Evolutionary conservation across 2,329 filamentous ascomycete genomes (phyloP), one percentile per base, ranked within the genome.

Genomic region (Cercospora zeina): DNA sequence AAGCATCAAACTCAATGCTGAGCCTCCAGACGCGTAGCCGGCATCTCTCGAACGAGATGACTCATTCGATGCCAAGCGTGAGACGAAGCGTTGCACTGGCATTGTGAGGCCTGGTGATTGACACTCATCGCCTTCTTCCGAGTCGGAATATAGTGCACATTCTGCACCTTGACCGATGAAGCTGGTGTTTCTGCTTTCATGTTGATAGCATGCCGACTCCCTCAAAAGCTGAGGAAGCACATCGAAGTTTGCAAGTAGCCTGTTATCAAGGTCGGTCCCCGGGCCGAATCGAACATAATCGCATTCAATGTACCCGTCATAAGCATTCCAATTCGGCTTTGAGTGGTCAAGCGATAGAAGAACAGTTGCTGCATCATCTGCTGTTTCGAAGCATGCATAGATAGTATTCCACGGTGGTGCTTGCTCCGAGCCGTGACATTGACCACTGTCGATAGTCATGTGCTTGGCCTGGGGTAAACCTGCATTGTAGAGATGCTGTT

Each of bases 221-320:
- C 11, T 34, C 11, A 55, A 13, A 11, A 61, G 54, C 4, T 56
- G 62, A 19, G 64, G 62, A 9, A 66, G 59, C 4, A 54, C 45
- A 8, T 62, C 59, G 37, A 66, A 62, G n/a, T 58, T 36, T 11
- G 58, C 27, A 19, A 57, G 33, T 14, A 58, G 13, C 1, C 39
- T 45, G 27, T 56, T 47, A 13, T 59, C 42, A n/a, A 65, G 24
- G 19, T 61, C 59, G 7, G 53, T 53, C 9, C 59, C 59, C 4
- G 62, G 54, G 2, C 62, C 54, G 11, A 65, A 63, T 6, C 55
- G 58, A 8, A 67, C 60, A 21, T 64, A 65, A 14, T 67, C 65
- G 36, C 60, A 61, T 36, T 63, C 61, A 16, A 66, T 24, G 9
- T 58, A 45, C 0, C 27, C 37, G 13, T 62, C 54, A 8, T 49